These are phyloP conservation scores for Wickerhamomyces pijperi DNA, from an alignment of 805 yeast species.

Conservation along the genomic window DNA sequence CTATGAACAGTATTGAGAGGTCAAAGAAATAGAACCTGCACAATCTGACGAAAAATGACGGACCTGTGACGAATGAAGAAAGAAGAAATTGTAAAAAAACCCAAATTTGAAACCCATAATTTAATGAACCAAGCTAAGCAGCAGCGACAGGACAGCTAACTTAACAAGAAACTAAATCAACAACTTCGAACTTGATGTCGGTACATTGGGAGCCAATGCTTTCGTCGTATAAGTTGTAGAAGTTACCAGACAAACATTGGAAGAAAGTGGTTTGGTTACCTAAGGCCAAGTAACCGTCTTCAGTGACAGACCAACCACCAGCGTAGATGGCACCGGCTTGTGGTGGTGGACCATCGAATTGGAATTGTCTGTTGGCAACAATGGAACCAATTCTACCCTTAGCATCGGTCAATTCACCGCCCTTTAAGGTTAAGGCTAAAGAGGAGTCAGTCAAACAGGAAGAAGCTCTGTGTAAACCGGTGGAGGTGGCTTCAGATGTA, in stretches of 20 bases:
- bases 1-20: too few relatives aligned
- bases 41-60: too few relatives aligned
- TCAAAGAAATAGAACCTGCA: too few relatives aligned
- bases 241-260: slow-evolving; percentile 66
- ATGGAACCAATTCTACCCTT: slow-evolving; percentile 65
- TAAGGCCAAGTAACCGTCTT: slow-evolving; percentile 50
- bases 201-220: slow-evolving; percentile 50
- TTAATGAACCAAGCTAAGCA: too few relatives aligned
- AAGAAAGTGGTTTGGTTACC: slow-evolving; percentile 53
- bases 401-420: slow-evolving; percentile 42
- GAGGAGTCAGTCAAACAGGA: slow-evolving; percentile 25
- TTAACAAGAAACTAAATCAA: slow-evolving; percentile 47
- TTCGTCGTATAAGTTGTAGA: slow-evolving; percentile 70
- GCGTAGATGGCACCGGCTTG: slow-evolving; percentile 70
- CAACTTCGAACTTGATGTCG: slow-evolving; percentile 48
- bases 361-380: slow-evolving; percentile 78
- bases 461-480: slow-evolving; percentile 3
- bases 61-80: too few relatives aligned
- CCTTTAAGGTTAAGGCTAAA: slow-evolving; percentile 43
- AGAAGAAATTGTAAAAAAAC: too few relatives aligned
- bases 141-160: too few relatives aligned
- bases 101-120: too few relatives aligned
- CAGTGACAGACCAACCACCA: slow-evolving; percentile 50
- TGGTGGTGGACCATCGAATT: slow-evolving; percentile 80
- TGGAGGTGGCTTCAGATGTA: slow-evolving; percentile 22